Base-by-base conservation (phyloP, 1,284 basidiomycete species). In the Phaffia rhodozyma region DNA sequence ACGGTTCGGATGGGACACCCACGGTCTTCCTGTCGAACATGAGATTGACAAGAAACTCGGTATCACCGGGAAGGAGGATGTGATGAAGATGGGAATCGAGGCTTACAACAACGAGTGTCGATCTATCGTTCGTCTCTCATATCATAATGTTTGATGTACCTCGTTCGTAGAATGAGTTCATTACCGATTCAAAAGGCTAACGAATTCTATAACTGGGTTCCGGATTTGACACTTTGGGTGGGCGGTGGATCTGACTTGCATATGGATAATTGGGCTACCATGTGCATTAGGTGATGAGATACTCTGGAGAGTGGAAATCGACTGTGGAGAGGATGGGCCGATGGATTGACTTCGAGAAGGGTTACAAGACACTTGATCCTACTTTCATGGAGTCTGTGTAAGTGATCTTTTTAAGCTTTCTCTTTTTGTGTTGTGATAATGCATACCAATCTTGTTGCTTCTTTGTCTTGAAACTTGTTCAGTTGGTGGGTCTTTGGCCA, bases 331-430 rank as follows among this genome's bases (percentile, higher is more conserved):
- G 96, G 68, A 94, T 98, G 86, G 96, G 94, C 50, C 84, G 96
- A 67, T 99, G 96, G 96, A 98, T 99, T 77, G 96, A 98, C 77
- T 99, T 98, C 73, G 96, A 99, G 78, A 89, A 96, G 70, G 96
- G 96, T 70, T 99, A 99, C 83, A 97, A 97, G 79, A 99, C 96
- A 18, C 82, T 98, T 68, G 90, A 98, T 74, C 78, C 85, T 6
- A 80, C 83, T 27, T 99, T 91, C 76, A 98, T 99, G 96, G 96
- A 99, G 80, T 87, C 85, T 55, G 91, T 97, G 20, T 65, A 43
- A 25, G 63, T 65, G 6, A 7, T 11, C 21, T 53, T 21, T 34
- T 3, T 38, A 34, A 30, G 27, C 55, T 16, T 27, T 29, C 55
- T 25, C 55, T 34, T 29, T 38, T 34, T 34, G 13, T 2, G 5